Evolutionary conservation across 768 basidiomycete genomes (phyloP).

Genomic region (Coprinopsis marcescibilis): DNA sequence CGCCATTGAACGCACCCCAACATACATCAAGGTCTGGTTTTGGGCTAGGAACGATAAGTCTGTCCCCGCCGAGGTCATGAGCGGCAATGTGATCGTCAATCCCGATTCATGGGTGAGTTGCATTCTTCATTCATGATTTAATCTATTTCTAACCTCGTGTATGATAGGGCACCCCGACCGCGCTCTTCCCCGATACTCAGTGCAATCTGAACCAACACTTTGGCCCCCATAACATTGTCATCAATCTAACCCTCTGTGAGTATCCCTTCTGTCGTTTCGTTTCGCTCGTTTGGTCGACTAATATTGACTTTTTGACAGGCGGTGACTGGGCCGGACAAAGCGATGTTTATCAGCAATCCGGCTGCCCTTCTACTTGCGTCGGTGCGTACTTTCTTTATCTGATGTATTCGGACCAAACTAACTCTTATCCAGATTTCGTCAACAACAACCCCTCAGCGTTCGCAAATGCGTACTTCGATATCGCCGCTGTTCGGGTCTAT

Average conservation of each 20-base stretch:
- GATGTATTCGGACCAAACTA: background rate
- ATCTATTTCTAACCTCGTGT: background rate
- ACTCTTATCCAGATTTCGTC: slow-evolving; percentile 43
- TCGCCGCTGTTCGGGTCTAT: slow-evolving; percentile 47
- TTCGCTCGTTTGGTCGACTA: background rate
- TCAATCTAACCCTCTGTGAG: slow-evolving; percentile 45
- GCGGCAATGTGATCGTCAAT: slow-evolving; percentile 35
- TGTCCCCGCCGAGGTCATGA: slow-evolving; percentile 44
- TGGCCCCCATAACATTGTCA: slow-evolving; percentile 54
- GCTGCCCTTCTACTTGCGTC: slow-evolving; percentile 51
- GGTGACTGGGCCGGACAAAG: slow-evolving; percentile 56
- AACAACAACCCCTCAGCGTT: slow-evolving; percentile 60
- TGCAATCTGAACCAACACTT: slow-evolving; percentile 58
- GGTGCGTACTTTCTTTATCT: slow-evolving; percentile 33
- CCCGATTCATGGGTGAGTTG: slow-evolving; percentile 51
- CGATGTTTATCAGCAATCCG: slow-evolving; percentile 35
- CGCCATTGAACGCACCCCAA: slow-evolving; percentile 53
- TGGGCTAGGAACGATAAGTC: slow-evolving; percentile 49
- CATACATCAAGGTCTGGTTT: slow-evolving; percentile 67
- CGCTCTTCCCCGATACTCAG: slow-evolving; percentile 51
- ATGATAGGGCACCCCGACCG: slow-evolving; percentile 46
- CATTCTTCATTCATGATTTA: background rate
- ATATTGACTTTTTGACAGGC: too few relatives aligned
- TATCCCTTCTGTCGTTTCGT: slow-evolving; percentile 10
- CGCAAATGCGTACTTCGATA: slow-evolving; percentile 61